A percentile compares a stretch with the other conserved stretches of the same genome.
Evolutionary conservation across 225 moss, liverwort and hornwort genomes (phyloP).

Genomic region (Climacium dendroides): DNA sequence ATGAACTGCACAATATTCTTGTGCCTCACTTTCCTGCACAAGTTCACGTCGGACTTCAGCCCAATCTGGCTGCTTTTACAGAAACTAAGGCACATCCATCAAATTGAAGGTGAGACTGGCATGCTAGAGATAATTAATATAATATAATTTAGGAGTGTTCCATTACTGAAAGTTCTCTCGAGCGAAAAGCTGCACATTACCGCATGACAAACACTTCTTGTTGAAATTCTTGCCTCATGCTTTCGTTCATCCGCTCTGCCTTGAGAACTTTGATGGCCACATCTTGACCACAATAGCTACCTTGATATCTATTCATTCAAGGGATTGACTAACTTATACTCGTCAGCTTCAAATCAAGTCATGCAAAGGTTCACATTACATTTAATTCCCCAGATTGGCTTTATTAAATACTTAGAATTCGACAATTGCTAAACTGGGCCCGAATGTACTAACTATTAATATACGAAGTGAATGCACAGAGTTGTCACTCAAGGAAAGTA

Average conservation of each 20-base stretch:
- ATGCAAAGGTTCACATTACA: not conserved
- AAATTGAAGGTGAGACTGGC: too few species aligned
- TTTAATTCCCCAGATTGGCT: not conserved
- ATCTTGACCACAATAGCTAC: slow-evolving; percentile 87
- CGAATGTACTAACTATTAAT: not conserved
- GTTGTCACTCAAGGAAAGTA: not conserved
- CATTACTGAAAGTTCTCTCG: not conserved
- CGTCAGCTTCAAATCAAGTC: not conserved
- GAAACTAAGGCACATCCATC: not conserved
- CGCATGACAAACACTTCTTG: slow-evolving; percentile 93
- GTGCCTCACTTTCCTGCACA: slow-evolving; percentile 83
- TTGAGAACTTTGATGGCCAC: slow-evolving; percentile 89
- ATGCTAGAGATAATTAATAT: not conserved
- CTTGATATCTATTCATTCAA: slow-evolving; percentile 37
- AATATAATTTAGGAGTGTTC: not conserved
- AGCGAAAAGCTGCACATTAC: slow-evolving; percentile 4
- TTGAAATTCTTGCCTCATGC: slow-evolving; percentile 63
- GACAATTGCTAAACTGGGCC: not conserved
- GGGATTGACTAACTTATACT: not conserved
- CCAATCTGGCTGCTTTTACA: not conserved
- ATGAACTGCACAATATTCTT: slow-evolving; percentile 97
- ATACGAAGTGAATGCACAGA: not conserved
- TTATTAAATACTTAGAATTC: not conserved
- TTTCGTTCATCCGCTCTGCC: slow-evolving; percentile 58
- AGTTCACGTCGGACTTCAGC: not conserved